Evolutionary conservation across 768 basidiomycete genomes (phyloP).

Genomic region (Mycena galopus): DNA sequence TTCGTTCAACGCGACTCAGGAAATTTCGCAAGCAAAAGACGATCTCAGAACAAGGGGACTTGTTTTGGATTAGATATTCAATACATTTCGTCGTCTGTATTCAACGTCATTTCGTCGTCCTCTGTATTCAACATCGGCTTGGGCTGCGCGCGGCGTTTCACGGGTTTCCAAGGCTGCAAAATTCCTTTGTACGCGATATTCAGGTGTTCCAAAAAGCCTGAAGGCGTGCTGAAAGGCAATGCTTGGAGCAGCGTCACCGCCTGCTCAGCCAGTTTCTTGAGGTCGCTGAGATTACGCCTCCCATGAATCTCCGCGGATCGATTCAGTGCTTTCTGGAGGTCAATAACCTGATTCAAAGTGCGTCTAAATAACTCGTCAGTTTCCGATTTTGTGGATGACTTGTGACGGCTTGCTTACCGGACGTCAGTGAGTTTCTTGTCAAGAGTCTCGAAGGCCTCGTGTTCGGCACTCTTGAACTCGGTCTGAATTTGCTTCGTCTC

Average conservation of each 20-base stretch:
- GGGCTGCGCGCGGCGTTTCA: not conserved
- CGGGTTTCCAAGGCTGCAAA: conserved; percentile 7
- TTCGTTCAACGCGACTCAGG: conserved; percentile 52
- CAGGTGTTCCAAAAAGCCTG: conserved; percentile 2
- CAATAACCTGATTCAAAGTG: conserved; percentile 38
- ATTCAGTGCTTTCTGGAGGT: conserved; percentile 43
- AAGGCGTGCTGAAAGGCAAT: conserved; percentile 35
- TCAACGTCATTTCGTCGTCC: conserved; percentile 24
- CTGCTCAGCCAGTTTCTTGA: conserved; percentile 38
- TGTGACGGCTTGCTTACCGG: conserved; percentile 45
- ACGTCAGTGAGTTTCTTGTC: conserved; percentile 41
- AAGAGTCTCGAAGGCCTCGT: conserved; percentile 52
- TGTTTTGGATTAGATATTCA: conserved; percentile 56
- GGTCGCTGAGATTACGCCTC: conserved; percentile 31
- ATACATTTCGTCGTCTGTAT: conserved; percentile 27
- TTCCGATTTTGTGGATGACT: not conserved
- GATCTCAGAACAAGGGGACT: conserved; percentile 62
- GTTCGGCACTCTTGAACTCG: conserved; percentile 40
- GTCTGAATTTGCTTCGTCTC: conserved; percentile 44
- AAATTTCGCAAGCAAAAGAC: conserved; percentile 69
- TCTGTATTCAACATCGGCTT: conserved; percentile 28
- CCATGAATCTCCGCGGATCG: conserved; percentile 44
- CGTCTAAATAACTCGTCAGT: conserved; percentile 35
- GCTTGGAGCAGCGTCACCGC: conserved; percentile 40
- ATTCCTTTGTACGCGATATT: conserved; percentile 23